Base-by-base conservation (phyloP, 352 stramenopile species). In the Pythium vanterpoolii region DNA sequence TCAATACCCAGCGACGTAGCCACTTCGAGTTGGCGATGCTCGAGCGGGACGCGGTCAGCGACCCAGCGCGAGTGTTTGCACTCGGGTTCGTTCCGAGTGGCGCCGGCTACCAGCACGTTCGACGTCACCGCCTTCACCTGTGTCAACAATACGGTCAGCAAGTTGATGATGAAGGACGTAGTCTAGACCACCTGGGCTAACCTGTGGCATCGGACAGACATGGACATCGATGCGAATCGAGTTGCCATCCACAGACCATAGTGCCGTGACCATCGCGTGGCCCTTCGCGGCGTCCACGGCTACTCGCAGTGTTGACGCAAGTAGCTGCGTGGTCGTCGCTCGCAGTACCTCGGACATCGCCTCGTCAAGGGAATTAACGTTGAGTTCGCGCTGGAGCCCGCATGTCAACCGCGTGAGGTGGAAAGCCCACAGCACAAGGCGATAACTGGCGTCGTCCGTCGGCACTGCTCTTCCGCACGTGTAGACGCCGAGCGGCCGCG, bases 11-110 rank as follows among this genome's bases (percentile, higher is more conserved):
- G 45, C 10, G 21, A 19, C 7, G 70, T 26, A 14, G 65, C 61
- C 0, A 86, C 21, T 19, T 68, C 34, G 1, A 31, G 31, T 23
- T 61, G 71, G 40, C 76, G 47, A 27, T 57, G 47, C 57, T 92
- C 82, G 46, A 92, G 66, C 0, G 71, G 64, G 3, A 68, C 33
- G 18, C 84, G 80, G 21, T 89, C 71, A 0, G 62, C 14, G 28
- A 94, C 89, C 84, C 82, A 94, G 28, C 77, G 62, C 10, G 83
- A 74, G 69, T 94, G 76, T 61, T 94, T 94, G 50, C 76, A 86
- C 28, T 45, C 24, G 8, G 82, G 66, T 18, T 90, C 77, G 4
- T 51, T 4, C 1, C 84, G 70, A 0, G 62, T 56, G n/a, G 62
- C 36, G 23, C 84, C 84, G 45, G 80, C 58, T 21, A 94, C 61